phyloP scores from a whole-genome alignment of 2,329 filamentous ascomycete genomes.

The Cryphonectria naterciae region DNA sequence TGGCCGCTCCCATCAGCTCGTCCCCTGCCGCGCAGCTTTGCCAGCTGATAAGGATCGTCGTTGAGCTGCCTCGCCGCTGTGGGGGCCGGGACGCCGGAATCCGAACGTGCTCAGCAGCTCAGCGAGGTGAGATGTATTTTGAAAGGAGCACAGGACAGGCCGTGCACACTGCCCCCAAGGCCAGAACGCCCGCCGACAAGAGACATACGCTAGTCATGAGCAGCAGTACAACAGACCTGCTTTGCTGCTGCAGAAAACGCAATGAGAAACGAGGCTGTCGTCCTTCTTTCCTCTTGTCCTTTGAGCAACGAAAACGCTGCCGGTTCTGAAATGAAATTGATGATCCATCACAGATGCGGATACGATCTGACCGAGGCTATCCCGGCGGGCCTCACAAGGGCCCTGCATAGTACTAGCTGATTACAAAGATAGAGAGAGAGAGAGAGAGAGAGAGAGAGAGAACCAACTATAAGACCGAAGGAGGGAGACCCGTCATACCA shows the following conservation, averaged over 20 bases:
- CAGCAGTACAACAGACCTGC: no score
- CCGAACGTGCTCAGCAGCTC: neutral
- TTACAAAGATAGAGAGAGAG: neutral
- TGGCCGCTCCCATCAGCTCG: neutral
- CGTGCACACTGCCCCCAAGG: neutral
- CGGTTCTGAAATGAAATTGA: no score
- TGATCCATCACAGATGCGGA: neutral
- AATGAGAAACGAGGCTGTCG: neutral
- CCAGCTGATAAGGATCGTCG: slow-evolving; percentile 11
- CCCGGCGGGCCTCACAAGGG: neutral
- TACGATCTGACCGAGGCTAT: neutral
- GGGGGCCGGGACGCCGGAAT: neutral
- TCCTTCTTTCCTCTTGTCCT: neutral
- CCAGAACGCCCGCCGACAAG: neutral
- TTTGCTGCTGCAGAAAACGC: neutral
- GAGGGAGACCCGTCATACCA: neutral
- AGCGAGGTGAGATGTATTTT: neutral
- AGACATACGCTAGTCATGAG: neutral
- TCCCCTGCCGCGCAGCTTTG: neutral
- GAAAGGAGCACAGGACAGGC: neutral
- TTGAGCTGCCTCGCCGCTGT: neutral
- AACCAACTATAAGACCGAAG: neutral
- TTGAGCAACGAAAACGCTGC: neutral
- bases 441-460: neutral
- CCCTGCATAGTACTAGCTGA: slow-evolving; percentile 3